Evolutionary conservation across 2,329 filamentous ascomycete species (phyloP).

Genomic region (Cladosporium sp.): DNA sequence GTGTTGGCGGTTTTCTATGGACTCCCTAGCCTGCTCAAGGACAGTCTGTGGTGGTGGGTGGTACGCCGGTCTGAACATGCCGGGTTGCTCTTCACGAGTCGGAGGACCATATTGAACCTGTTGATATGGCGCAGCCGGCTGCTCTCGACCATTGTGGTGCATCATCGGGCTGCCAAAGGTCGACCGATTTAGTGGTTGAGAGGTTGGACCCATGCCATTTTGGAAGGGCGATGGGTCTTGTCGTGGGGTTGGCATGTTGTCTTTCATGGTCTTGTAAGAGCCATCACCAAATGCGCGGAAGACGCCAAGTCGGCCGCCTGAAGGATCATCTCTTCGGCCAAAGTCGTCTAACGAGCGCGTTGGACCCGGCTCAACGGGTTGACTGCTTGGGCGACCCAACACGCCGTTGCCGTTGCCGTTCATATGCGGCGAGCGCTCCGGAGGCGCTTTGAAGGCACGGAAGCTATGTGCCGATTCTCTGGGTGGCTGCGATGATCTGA

Average conservation of each 20-base stretch:
- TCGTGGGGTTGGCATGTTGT: constrained; percentile 25
- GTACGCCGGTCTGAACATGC: constrained; percentile 35
- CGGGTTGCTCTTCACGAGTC: constrained; percentile 36
- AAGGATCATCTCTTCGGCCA: constrained; percentile 11
- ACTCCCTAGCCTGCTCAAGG: constrained; percentile 34
- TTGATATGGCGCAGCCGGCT: constrained; percentile 28
- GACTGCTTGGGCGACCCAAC: constrained; percentile 38
- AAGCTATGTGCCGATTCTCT: constrained; percentile 38
- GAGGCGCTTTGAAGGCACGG: constrained; percentile 28
- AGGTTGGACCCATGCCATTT: constrained; percentile 32
- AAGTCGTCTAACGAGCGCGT: constrained; percentile 20
- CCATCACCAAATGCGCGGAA: constrained; percentile 22
- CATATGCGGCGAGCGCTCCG: constrained; percentile 28
- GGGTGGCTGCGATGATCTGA: constrained; percentile 36
- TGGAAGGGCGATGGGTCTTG: constrained; percentile 30
- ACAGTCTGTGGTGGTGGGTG: constrained; percentile 29
- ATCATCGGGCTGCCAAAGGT: constrained; percentile 33
- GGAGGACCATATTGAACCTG: constrained; percentile 30
- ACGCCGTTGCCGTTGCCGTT: constrained; percentile 28
- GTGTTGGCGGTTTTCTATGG: constrained; percentile 33
- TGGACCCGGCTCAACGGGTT: constrained; percentile 34
- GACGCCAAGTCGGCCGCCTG: constrained; percentile 18
- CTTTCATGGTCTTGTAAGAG: constrained; percentile 26
- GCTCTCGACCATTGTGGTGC: constrained; percentile 30
- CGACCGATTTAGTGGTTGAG: constrained; percentile 31